phyloP scores from a whole-genome alignment of 2,329 filamentous ascomycete genomes.

The Arthroderma sp. region DNA sequence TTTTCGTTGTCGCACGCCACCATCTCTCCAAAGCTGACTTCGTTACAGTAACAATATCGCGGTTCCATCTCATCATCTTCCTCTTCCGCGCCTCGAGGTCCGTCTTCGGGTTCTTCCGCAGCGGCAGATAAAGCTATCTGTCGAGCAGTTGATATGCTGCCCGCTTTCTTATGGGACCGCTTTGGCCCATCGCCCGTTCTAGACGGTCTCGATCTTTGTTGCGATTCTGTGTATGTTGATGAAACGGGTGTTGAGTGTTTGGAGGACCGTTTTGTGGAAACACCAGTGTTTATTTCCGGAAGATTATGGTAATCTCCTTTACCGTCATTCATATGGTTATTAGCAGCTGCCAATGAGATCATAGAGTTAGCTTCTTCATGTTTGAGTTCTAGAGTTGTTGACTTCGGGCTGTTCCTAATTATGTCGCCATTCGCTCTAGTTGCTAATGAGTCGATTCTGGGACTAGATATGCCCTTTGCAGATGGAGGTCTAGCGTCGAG shows the following conservation, averaged over 20 bases:
- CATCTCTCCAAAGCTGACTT: constrained; percentile 74
- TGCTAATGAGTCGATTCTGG: constrained; percentile 9
- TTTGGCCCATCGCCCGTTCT: constrained; percentile 16
- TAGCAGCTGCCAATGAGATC: not conserved
- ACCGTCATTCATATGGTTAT: not conserved
- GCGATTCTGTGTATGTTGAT: constrained; percentile 20
- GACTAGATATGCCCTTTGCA: not conserved
- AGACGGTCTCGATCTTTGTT: constrained; percentile 14
- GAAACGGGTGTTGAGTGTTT: constrained; percentile 23
- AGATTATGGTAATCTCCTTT: not conserved
- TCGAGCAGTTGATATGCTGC: constrained; percentile 11
- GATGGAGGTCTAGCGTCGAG: constrained; percentile 10
- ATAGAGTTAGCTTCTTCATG: constrained; percentile 1
- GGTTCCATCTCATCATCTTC: constrained; percentile 59
- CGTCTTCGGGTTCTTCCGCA: constrained; percentile 34
- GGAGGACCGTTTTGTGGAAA: constrained; percentile 17
- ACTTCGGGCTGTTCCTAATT: constrained; percentile 14
- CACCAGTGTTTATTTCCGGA: constrained; percentile 4
- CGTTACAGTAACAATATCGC: constrained; percentile 67
- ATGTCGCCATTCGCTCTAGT: constrained; percentile 23
- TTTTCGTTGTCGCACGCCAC: constrained; percentile 65
- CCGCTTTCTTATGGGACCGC: constrained; percentile 27
- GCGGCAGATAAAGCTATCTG: constrained; percentile 16
- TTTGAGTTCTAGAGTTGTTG: not conserved
- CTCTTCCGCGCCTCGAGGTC: constrained; percentile 30